A percentile compares a stretch with the other conserved stretches of the same genome.
Evolutionary conservation across 345 rosid genomes (phyloP).

Genomic region (Euphorbia pulcherrima): DNA sequence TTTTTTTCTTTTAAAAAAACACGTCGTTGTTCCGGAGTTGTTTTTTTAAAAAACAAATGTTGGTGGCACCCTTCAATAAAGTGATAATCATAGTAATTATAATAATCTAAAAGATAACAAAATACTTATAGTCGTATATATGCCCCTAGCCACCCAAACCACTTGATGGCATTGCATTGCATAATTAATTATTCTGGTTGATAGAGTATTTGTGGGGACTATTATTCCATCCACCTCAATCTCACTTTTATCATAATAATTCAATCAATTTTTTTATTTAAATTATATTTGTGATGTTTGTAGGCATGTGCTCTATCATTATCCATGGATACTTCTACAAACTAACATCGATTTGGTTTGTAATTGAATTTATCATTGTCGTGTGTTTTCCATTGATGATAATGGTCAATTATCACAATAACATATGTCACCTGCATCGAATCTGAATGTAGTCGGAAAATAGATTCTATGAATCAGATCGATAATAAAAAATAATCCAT

Average conservation of each 20-base stretch:
- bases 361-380: too few species aligned
- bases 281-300: not conserved
- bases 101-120: conserved; percentile 26
- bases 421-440: too few species aligned
- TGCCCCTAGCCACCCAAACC: conserved; percentile 20
- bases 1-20: too few species aligned
- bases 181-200: conserved; percentile 42
- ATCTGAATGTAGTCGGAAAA: too few species aligned
- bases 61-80: conserved; percentile 23
- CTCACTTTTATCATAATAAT: conserved; percentile 24
- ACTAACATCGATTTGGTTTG: too few species aligned
- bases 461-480: too few species aligned
- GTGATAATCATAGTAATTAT: conserved; percentile 21
- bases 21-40: too few species aligned
- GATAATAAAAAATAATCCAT: not conserved
- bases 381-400: not conserved
- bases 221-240: conserved; percentile 39
- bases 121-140: conserved; percentile 25
- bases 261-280: conserved; percentile 9
- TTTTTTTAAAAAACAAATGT: too few species aligned
- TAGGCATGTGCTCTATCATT: conserved; percentile 10
- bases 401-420: too few species aligned
- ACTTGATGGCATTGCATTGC: conserved; percentile 37
- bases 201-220: conserved; percentile 44
- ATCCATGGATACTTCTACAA: not conserved